Conservation (phyloP, 176 grass and related monocot genomes). For the Carex kokanica region DNA sequence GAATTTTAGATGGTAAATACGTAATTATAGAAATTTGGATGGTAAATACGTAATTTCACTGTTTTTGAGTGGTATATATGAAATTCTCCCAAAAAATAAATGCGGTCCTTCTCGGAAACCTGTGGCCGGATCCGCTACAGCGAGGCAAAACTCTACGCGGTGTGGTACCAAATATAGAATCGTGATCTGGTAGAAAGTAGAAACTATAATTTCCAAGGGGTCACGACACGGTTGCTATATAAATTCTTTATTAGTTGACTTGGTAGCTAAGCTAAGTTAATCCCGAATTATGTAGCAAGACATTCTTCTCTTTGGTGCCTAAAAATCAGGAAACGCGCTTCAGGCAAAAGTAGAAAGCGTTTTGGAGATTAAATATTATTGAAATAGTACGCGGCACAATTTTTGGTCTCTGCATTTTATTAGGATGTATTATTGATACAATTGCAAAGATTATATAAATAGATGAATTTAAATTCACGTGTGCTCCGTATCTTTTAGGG, state of each 20-base stretch:
- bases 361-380: background rate
- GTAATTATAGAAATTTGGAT: too few species aligned
- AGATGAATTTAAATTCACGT: too few species aligned
- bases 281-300: background rate
- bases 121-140: background rate
- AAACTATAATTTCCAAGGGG: background rate
- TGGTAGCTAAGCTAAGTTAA: background rate
- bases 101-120: background rate
- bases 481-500: too few species aligned
- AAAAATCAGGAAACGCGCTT: slow-evolving; percentile 15
- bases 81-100: too few species aligned
- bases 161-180: background rate
- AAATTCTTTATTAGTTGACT: background rate
- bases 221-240: background rate
- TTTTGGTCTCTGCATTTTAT: background rate
- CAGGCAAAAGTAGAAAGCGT: background rate
- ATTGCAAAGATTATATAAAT: too few species aligned
- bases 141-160: background rate
- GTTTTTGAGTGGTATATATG: too few species aligned
- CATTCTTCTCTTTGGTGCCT: background rate
- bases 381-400: background rate
- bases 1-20: too few species aligned
- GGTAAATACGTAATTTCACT: too few species aligned
- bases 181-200: too few species aligned
- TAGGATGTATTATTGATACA: too few species aligned